phyloP scores from a whole-genome alignment of 108 stramenopile genomes.

The Nannochloropsis oceanica region DNA sequence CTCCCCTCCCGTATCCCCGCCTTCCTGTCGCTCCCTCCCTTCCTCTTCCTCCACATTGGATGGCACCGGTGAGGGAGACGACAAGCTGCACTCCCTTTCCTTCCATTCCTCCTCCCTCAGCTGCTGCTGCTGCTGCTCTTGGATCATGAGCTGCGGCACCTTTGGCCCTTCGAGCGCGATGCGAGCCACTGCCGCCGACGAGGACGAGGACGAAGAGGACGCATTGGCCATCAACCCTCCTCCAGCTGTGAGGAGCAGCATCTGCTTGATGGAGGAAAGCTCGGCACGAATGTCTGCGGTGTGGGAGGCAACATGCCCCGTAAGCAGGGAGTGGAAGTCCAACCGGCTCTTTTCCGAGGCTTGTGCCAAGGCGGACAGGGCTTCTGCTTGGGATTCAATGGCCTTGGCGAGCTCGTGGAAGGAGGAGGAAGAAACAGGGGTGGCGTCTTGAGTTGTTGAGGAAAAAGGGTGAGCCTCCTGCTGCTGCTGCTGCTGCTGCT shows the following conservation, averaged over 20 bases:
- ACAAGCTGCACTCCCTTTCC: not conserved
- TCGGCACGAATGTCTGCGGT: slow-evolving; percentile 21
- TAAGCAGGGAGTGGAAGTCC: slow-evolving; percentile 24
- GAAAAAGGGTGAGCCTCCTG: not conserved
- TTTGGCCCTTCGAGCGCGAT: not conserved
- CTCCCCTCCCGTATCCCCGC: not conserved
- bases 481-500: not conserved
- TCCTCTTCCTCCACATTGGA: not conserved
- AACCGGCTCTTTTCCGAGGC: not conserved
- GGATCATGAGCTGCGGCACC: too few relatives aligned
- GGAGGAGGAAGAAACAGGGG: not conserved
- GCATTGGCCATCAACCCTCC: not conserved
- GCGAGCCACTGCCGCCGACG: not conserved
- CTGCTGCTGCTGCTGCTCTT: too few relatives aligned
- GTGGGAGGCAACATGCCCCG: slow-evolving; percentile 16
- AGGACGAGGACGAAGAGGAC: not conserved
- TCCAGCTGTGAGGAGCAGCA: slow-evolving; percentile 8
- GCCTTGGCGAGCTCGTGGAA: not conserved
- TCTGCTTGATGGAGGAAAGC: slow-evolving; percentile 19
- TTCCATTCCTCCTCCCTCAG: not conserved
- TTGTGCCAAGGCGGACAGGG: not conserved
- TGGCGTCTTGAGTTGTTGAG: not conserved
- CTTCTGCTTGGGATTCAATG: not conserved
- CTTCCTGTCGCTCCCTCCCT: not conserved
- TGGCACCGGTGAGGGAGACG: not conserved